Evolutionary conservation across 2,329 filamentous ascomycete species (phyloP), one percentile per base, ranked within the genome.

Genomic region (Cladophialophora bantiana): DNA sequence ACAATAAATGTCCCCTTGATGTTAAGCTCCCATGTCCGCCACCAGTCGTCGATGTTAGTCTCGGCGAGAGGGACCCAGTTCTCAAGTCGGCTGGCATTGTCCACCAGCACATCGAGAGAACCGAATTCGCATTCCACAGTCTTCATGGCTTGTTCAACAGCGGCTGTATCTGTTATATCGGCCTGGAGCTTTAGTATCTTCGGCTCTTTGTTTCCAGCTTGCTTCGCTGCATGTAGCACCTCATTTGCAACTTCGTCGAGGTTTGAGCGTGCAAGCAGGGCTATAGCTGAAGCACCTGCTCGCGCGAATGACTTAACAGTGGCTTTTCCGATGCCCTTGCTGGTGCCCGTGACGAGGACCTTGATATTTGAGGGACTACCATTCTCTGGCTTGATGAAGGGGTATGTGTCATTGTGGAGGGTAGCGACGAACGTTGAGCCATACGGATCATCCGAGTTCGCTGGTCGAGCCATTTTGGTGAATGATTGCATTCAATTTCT

Each of bases 91-190:
- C 72, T 76, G 6, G 76, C 76, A 56, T 78, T 78, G 64, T 75
- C 77, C 65, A 78, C 73, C n/a, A 78, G 66, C 38, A 78, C 70
- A 48, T 78, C 75, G 31, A 76, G 59, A n/a, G 69, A 64, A 1
- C 77, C 75, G 53, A 76, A 77, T 1, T 61, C 53, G 34, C 68
- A 63, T 31, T 72, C 70, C 40, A 78, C 67, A 5, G 71, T 58
- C 1, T 69, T 68, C 1, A 74, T 75, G 2, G 75, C 73, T 1
- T 62, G 64, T 6, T 75, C 73, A n/a, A 78, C 73, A 60, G 73
- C 40, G 15, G 48, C 57, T 6, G 40, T 13, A 6, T 59, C 31
- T 18, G 48, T 7, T 38, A 48, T 20, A 42, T 59, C 57, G 38
- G 31, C 48, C 1, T 35, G 26, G 20, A 42, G 18, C 12, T 38